Base-by-base conservation (phyloP, 805 yeast species). In the Saturnispora kantuleensis region DNA sequence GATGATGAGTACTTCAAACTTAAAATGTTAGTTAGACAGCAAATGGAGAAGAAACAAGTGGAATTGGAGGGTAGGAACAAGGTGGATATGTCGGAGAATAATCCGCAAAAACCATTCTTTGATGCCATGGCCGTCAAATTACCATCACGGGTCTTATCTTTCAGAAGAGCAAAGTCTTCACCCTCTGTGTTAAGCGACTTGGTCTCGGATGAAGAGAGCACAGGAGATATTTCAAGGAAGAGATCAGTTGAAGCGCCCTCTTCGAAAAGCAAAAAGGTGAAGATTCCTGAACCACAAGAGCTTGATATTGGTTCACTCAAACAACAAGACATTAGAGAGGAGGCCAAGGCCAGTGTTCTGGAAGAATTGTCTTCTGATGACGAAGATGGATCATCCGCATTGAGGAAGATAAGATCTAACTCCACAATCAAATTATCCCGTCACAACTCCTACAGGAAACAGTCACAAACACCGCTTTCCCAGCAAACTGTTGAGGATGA, bases 371-470 rank as follows among this genome's bases (percentile, higher is more conserved):
- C 54, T 51, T 53, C 58, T 55, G 48, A 56, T 57, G 64, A 57
- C 38, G 54, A 52, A 28, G 65, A 62, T 40, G 66, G 62, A 1
- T 47, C 54, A 29, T 72, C 69, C 3, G 62, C 62, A 15, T 59
- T 69, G 45, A 69, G 66, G 52, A 64, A 42, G 8, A 38, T 61
- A 2, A 55, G 51, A 31, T 47, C 52, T 34, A 56, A 48, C 17
- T 52, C 58, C 1, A 48, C 33, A 18, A 83, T 80, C 15, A 76
- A 75, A 1, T 60, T 76, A 5, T 74, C 83, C 8, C 72, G 83
- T 50, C 72, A 81, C 38, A 30, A 36, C 16, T 17, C 38, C 5
- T 42, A 42, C 30, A 42, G 34, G 17, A 42, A 28, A n/a, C 39
- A 16, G 16, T 11, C 39, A 33, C 15, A 21, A n/a, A 17, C 17